Evolutionary conservation across 805 yeast genomes (phyloP).

Genomic region (Candida nemodendra): DNA sequence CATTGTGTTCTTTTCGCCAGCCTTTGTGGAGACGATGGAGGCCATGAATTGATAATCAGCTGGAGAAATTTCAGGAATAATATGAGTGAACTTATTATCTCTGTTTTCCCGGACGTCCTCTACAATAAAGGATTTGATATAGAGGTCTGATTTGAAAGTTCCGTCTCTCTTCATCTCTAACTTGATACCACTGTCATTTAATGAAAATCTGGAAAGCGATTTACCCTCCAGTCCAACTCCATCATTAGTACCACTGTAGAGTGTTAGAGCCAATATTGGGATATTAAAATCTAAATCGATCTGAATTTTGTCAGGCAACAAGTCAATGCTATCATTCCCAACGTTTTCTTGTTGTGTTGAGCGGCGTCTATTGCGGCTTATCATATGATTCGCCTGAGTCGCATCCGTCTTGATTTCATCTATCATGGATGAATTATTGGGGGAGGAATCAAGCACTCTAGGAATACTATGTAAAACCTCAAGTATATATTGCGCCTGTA

Average conservation of each 20-base stretch:
- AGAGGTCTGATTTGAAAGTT: slow-evolving; percentile 57
- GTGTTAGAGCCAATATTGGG: slow-evolving; percentile 62
- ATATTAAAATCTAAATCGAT: slow-evolving; percentile 53
- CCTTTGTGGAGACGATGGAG: slow-evolving; percentile 43
- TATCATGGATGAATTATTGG: slow-evolving; percentile 41
- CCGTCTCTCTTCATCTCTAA: slow-evolving; percentile 54
- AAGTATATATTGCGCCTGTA: slow-evolving; percentile 60
- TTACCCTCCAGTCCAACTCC: slow-evolving; percentile 36
- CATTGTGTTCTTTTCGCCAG: slow-evolving; percentile 37
- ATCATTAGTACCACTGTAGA: slow-evolving; percentile 52
- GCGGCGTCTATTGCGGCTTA: slow-evolving; percentile 22
- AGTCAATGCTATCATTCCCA: slow-evolving; percentile 1
- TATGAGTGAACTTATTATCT: slow-evolving; percentile 71
- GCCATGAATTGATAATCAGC: slow-evolving; percentile 72
- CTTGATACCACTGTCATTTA: slow-evolving; percentile 55
- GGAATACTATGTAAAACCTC: slow-evolving; percentile 56
- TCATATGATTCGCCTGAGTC: slow-evolving; percentile 54
- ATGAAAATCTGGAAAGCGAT: slow-evolving; percentile 54
- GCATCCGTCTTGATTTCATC: slow-evolving; percentile 66
- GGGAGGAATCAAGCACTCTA: slow-evolving; percentile 46
- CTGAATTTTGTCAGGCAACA: slow-evolving; percentile 2
- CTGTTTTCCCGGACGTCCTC: slow-evolving; percentile 65
- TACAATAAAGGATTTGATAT: slow-evolving; percentile 70
- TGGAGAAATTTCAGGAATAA: slow-evolving; percentile 68
- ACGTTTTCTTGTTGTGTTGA: slow-evolving; percentile 3